Percentiles rank a stretch among this genome's conserved stretches.
phyloP scores from a whole-genome alignment of 345 rosid species.

The Aquilaria yunnanensis region DNA sequence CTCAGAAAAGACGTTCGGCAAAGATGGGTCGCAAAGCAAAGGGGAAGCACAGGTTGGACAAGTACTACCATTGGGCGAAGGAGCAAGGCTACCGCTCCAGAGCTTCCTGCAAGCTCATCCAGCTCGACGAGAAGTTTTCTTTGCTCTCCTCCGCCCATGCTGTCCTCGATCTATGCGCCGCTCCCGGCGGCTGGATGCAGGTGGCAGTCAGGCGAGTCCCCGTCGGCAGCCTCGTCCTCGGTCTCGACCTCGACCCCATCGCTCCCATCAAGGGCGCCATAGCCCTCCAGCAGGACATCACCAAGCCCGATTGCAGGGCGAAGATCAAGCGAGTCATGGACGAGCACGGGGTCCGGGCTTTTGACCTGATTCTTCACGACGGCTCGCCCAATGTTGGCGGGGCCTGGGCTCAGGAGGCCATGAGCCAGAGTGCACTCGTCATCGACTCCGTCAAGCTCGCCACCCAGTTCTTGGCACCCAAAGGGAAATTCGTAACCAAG shows the following conservation, averaged over 20 bases:
- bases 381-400: slow-evolving; percentile 97
- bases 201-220: slow-evolving; percentile 85
- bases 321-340: slow-evolving; percentile 61
- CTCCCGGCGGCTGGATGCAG: slow-evolving; percentile 99
- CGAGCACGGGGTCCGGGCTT: slow-evolving; percentile 54
- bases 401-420: slow-evolving; percentile 91
- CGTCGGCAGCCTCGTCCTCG: slow-evolving; percentile 85
- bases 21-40: slow-evolving; percentile 60
- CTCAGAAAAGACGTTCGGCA: neutral
- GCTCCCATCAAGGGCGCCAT: slow-evolving; percentile 64
- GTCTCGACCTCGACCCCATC: slow-evolving; percentile 74
- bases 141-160: slow-evolving; percentile 59
- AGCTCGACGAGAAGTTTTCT: slow-evolving; percentile 64
- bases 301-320: slow-evolving; percentile 65
- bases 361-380: slow-evolving; percentile 80
- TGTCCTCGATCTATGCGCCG: slow-evolving; percentile 95
- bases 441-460: slow-evolving; percentile 85
- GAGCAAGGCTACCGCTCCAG: slow-evolving; percentile 96
- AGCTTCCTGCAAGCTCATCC: slow-evolving; percentile 86
- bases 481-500: slow-evolving; percentile 75
- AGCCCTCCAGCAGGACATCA: slow-evolving; percentile 74
- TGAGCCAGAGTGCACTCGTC: slow-evolving; percentile 80
- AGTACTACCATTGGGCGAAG: slow-evolving; percentile 72
- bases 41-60: slow-evolving; percentile 82
- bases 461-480: slow-evolving; percentile 71